These are phyloP conservation scores for Solanum chaucha DNA, from an alignment of 257 asterid genomes.

Conservation along the genomic window DNA sequence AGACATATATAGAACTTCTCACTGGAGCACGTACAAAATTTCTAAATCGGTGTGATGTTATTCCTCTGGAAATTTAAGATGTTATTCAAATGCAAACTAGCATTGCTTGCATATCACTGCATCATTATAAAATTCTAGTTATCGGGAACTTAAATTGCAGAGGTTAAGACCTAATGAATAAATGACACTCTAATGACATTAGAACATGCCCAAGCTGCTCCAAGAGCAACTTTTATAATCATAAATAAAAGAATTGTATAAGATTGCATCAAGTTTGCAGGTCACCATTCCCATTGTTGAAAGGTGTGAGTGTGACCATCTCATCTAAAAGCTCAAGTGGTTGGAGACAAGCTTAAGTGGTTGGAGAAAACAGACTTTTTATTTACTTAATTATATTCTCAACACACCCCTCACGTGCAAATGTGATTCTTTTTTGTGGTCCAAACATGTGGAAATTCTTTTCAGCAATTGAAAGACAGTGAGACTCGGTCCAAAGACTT, in stretches of 20 bases:
- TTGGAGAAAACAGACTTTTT: background rate
- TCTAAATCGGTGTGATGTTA: background rate
- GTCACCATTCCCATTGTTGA: background rate
- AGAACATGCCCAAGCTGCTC: background rate
- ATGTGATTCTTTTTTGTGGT: background rate
- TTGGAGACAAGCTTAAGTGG: background rate
- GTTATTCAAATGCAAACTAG: background rate
- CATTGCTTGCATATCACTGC: background rate
- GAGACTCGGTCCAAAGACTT: background rate
- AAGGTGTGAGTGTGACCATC: background rate
- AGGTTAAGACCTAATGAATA: background rate
- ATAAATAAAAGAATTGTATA: background rate
- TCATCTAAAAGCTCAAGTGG: background rate
- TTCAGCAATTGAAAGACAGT: background rate
- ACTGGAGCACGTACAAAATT: background rate
- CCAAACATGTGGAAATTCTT: background rate
- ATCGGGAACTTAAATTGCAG: background rate
- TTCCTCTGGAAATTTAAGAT: background rate
- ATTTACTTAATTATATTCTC: background rate
- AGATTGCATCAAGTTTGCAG: background rate
- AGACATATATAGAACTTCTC: background rate
- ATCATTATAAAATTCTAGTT: background rate
- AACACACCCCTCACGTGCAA: background rate
- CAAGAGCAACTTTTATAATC: background rate
- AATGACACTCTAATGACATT: background rate